A percentile compares a stretch with the other conserved stretches of the same genome.
Conservation (phyloP, 805 yeast species). For the Lipomyces spencermartinsiae region DNA sequence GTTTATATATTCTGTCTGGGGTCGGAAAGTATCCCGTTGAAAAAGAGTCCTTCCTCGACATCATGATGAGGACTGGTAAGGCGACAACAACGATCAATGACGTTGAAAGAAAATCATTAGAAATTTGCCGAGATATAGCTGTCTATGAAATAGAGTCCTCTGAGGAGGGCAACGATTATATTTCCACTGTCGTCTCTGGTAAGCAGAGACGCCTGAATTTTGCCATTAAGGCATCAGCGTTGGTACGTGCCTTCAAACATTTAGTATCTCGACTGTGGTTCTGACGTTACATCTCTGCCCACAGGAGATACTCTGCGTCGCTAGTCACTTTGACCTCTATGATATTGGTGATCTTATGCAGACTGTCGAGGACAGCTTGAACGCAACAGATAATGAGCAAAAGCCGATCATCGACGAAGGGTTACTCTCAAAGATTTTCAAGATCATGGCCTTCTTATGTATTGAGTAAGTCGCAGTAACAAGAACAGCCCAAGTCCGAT, state of each 20-base stretch:
- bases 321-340: slow-evolving; percentile 55
- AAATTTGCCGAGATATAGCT: slow-evolving; percentile 40
- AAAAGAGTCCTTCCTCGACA: slow-evolving; percentile 26
- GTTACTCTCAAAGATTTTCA: slow-evolving; percentile 58
- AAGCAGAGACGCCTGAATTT: slow-evolving; percentile 59
- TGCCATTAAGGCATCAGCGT: slow-evolving; percentile 58
- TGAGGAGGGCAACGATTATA: slow-evolving; percentile 64
- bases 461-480: slow-evolving; percentile 1
- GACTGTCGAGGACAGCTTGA: slow-evolving; percentile 58
- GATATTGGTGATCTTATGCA: slow-evolving; percentile 53
- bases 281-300: neutral
- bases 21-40: slow-evolving; percentile 15
- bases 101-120: slow-evolving; percentile 16
- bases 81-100: slow-evolving; percentile 10
- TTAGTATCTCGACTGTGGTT: neutral
- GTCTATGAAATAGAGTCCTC: slow-evolving; percentile 53
- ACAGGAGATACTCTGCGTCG: slow-evolving; percentile 63
- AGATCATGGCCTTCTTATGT: slow-evolving; percentile 63
- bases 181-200: slow-evolving; percentile 56
- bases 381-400: slow-evolving; percentile 47
- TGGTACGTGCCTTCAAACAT: slow-evolving; percentile 40
- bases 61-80: neutral
- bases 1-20: slow-evolving; percentile 40
- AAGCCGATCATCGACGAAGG: slow-evolving; percentile 60
- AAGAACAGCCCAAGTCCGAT: neutral